These are phyloP conservation scores for Pyrenophora tritici-repentis DNA, from an alignment of 2,329 filamentous ascomycete species.

Conservation along the genomic window DNA sequence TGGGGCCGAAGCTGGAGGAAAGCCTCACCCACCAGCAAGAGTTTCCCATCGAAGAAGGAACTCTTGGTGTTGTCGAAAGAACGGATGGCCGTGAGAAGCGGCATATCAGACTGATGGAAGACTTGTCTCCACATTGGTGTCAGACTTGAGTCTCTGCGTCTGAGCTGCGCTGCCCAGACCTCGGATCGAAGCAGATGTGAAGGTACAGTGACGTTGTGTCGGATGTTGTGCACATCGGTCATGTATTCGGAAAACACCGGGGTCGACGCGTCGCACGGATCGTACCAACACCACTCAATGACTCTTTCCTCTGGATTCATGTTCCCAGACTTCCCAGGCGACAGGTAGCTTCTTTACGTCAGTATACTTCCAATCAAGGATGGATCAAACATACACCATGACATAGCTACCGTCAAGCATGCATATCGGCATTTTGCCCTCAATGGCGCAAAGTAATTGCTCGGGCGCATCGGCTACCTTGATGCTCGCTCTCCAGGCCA, in stretches of 20 bases:
- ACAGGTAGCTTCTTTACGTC: conserved; percentile 37
- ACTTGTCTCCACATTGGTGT: conserved; percentile 47
- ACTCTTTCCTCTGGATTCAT: conserved; percentile 43
- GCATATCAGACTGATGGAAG: conserved; percentile 40
- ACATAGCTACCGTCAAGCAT: conserved; percentile 13
- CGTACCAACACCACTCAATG: conserved; percentile 55
- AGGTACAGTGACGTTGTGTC: conserved; percentile 49
- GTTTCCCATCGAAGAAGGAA: conserved; percentile 45
- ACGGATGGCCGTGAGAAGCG: conserved; percentile 52
- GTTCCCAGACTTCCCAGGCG: conserved; percentile 46
- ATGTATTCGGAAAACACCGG: conserved; percentile 46
- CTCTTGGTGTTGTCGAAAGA: conserved; percentile 44
- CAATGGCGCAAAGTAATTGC: conserved; percentile 7
- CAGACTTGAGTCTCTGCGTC: conserved; percentile 28
- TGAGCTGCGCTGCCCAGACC: conserved; percentile 42
- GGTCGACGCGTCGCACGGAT: conserved; percentile 41
- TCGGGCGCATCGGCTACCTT: conserved; percentile 12
- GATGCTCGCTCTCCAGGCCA: conserved; percentile 25
- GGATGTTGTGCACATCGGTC: conserved; percentile 47
- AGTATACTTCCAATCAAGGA: background rate
- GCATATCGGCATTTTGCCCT: conserved; percentile 11
- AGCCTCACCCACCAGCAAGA: conserved; percentile 54
- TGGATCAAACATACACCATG: conserved; percentile 3
- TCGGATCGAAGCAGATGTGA: conserved; percentile 40
- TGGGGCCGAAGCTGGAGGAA: conserved; percentile 52